Base-by-base conservation (phyloP, 805 yeast species). In the Ogataea ramenticola region DNA sequence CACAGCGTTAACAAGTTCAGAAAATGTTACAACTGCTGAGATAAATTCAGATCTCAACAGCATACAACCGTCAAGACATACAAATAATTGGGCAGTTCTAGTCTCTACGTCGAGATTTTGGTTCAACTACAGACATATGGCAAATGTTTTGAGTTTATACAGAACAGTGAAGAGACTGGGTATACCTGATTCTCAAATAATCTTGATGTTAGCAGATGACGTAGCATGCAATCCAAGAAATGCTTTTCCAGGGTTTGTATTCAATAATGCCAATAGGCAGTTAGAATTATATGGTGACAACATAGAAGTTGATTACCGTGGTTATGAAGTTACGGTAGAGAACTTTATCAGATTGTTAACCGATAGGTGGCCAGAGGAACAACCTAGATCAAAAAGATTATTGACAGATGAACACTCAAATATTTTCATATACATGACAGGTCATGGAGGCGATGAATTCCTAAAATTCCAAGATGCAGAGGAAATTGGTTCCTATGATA, bases 121-220 rank as follows among this genome's bases (percentile, higher is more conserved):
- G 99, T 93, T 93, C 73, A 93, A 93, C 64, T 93, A 93, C 60
- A 74, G 99, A 60, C 99, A 93, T 63, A 87, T 91, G 88, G 98
- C 99, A 33, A 93, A 93, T 64, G 96, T 86, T 27, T 70, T 93
- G 52, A 84, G 96, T 58, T 81, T 93, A 77, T 93, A 93, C 68
- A 75, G 99, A 53, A 93, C 98, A 0, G 98, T 93, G 33, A 93
- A 91, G 64, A 72, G 99, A 54, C 66, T 93, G 42, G 99, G 99
- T 2, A 93, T 93, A 22, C 99, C 99, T 0, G 99, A 93, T 66
- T 89, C 96, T 2, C 98, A 93, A 59, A 93, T 93, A 59, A 90
- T 93, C 38, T 69, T 93, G 54, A 93, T 93, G 98, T 68, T 93
- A 42, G 85, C 96, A 38, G 99, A 93, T 64, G 99, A 93, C 61